Evolutionary conservation across 2,329 filamentous ascomycete genomes (phyloP).

Genomic region (Paramyrothecium roridum): DNA sequence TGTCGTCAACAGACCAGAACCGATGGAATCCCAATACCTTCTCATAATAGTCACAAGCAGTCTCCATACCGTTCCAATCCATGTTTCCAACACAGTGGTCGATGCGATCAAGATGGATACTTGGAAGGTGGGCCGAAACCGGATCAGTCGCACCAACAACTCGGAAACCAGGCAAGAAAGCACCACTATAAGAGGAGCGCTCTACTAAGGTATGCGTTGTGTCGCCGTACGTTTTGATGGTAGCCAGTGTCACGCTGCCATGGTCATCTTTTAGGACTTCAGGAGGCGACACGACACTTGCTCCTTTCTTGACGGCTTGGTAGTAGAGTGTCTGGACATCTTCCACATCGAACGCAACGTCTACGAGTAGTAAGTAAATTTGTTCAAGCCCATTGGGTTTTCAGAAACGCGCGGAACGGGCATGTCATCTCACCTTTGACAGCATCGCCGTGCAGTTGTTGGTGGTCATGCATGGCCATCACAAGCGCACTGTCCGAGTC

Average conservation of each 20-base stretch:
- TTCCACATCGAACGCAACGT: slow-evolving; percentile 84
- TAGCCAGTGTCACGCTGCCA: slow-evolving; percentile 64
- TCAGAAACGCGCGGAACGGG: too few relatives aligned
- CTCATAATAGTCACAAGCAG: slow-evolving; percentile 64
- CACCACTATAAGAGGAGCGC: slow-evolving; percentile 60
- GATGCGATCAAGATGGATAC: slow-evolving; percentile 61
- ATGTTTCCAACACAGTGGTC: slow-evolving; percentile 90
- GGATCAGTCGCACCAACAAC: slow-evolving; percentile 32
- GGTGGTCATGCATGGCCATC: slow-evolving; percentile 66
- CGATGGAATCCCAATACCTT: slow-evolving; percentile 76
- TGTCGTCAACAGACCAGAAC: slow-evolving; percentile 85
- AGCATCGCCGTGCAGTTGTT: slow-evolving; percentile 75
- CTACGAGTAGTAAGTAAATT: too few relatives aligned
- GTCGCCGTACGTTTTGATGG: slow-evolving; percentile 81
- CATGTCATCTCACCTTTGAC: too few relatives aligned
- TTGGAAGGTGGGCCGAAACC: slow-evolving; percentile 44
- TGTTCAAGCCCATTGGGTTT: too few relatives aligned
- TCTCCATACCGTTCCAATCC: slow-evolving; percentile 73
- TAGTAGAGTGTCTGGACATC: slow-evolving; percentile 68
- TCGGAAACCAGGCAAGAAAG: slow-evolving; percentile 74
- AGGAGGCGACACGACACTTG: slow-evolving; percentile 52
- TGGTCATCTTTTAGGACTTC: slow-evolving; percentile 46
- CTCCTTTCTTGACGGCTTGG: slow-evolving; percentile 57
- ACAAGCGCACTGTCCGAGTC: slow-evolving; percentile 58
- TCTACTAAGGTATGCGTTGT: slow-evolving; percentile 83